Percentiles rank a stretch among this genome's conserved stretches.
Evolutionary conservation across 768 basidiomycete species (phyloP).

Genomic region (Leccinum imitatum): DNA sequence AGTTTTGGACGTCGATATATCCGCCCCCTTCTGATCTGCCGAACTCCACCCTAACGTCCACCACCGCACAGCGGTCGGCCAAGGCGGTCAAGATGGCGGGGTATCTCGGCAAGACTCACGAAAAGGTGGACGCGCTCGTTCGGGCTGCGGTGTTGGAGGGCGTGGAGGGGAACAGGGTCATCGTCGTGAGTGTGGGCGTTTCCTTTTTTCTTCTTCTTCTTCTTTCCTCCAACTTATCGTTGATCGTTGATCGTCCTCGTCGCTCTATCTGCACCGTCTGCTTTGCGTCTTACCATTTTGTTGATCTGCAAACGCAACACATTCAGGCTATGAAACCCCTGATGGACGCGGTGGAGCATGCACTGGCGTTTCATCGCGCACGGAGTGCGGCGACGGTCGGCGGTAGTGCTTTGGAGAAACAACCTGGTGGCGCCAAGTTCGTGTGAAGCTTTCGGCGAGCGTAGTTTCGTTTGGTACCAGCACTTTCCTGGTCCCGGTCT

Average conservation of each 20-base stretch:
- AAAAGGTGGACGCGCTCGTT: constrained; percentile 81
- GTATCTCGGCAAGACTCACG: constrained; percentile 75
- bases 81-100: constrained; percentile 88
- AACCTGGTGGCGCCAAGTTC: constrained; percentile 6
- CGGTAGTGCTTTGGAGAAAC: constrained; percentile 7
- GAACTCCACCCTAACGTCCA: constrained; percentile 32
- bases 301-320: background rate
- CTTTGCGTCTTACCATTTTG: background rate
- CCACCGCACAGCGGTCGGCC: constrained; percentile 66
- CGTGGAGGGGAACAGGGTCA: constrained; percentile 59
- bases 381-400: constrained; percentile 25
- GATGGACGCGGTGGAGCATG: constrained; percentile 70
- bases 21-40: constrained; percentile 65
- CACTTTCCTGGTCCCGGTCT: no score
- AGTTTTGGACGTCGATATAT: constrained; percentile 90
- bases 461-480: background rate
- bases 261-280: background rate
- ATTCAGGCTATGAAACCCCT: constrained; percentile 75
- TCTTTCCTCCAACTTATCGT: background rate
- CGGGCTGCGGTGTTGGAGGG: constrained; percentile 57
- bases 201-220: background rate
- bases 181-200: constrained; percentile 52
- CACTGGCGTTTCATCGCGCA: constrained; percentile 57
- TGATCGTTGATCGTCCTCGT: background rate
- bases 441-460: constrained; percentile 9